A percentile compares a stretch with the other conserved stretches of the same genome.
Conservation (phyloP, 345 rosid species). For the Psidium friedrichsthalianum region DNA sequence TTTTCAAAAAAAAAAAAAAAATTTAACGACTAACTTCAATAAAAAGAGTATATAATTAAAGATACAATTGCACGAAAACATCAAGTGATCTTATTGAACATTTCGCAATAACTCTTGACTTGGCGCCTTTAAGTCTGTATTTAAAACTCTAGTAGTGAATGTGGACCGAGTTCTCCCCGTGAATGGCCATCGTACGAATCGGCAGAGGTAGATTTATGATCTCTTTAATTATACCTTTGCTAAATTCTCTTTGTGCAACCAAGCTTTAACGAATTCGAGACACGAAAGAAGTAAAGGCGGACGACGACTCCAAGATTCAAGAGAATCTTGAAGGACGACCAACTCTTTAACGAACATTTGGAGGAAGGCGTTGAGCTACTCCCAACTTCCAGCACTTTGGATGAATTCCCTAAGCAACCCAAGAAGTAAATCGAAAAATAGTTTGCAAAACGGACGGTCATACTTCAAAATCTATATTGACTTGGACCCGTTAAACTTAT, state of each 20-base stretch:
- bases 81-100: background rate
- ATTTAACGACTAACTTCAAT: background rate
- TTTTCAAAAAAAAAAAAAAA: too few relatives aligned
- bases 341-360: background rate
- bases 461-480: background rate
- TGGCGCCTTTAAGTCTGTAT: background rate
- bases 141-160: background rate
- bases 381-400: background rate
- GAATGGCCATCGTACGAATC: background rate
- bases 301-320: background rate
- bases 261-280: background rate
- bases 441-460: background rate
- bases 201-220: background rate
- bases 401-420: background rate
- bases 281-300: background rate
- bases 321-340: background rate
- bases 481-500: too few relatives aligned
- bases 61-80: background rate
- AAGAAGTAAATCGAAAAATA: background rate
- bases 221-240: background rate
- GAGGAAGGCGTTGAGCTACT: background rate
- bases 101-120: background rate
- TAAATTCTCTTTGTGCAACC: background rate
- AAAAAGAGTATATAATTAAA: background rate
- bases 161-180: background rate